Percentiles rank a stretch among this genome's conserved stretches.
Evolutionary conservation across 139 green algal genomes (phyloP).

Genomic region (Tetradesmus obliquus): DNA sequence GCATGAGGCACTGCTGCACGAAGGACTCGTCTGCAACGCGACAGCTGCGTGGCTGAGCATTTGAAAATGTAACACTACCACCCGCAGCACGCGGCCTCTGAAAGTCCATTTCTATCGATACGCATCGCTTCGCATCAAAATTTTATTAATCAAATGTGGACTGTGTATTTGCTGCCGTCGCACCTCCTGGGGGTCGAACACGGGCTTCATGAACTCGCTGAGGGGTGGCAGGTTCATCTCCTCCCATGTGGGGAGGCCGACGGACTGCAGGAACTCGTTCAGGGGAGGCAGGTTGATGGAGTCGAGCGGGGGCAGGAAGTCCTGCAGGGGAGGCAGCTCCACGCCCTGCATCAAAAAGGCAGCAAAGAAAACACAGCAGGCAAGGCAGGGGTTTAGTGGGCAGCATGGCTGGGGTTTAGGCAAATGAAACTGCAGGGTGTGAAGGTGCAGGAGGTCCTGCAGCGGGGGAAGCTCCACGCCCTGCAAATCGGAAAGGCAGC

Average conservation of each 20-base stretch:
- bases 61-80: no score
- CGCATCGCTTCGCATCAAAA: no score
- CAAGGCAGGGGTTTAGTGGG: not conserved
- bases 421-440: no score
- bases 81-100: no score
- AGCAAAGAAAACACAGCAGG: not conserved
- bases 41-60: no score
- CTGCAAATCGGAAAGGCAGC: no score
- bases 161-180: not conserved
- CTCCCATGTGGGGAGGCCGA: slow-evolving; percentile 32
- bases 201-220: slow-evolving; percentile 40
- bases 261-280: slow-evolving; percentile 25
- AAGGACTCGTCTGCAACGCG: no score
- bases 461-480: slow-evolving; percentile 22
- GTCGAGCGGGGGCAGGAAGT: slow-evolving; percentile 35
- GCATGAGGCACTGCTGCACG: no score
- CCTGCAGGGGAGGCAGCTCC: slow-evolving; percentile 16
- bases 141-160: not conserved
- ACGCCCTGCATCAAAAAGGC: not conserved
- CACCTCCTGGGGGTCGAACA: slow-evolving; percentile 31
- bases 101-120: no score
- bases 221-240: slow-evolving; percentile 42
- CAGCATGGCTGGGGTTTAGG: no score
- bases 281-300: slow-evolving; percentile 40
- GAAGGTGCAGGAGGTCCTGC: not conserved